Conservation (phyloP, 2,329 filamentous ascomycete genomes). For the Dactylellina parvicollis region DNA sequence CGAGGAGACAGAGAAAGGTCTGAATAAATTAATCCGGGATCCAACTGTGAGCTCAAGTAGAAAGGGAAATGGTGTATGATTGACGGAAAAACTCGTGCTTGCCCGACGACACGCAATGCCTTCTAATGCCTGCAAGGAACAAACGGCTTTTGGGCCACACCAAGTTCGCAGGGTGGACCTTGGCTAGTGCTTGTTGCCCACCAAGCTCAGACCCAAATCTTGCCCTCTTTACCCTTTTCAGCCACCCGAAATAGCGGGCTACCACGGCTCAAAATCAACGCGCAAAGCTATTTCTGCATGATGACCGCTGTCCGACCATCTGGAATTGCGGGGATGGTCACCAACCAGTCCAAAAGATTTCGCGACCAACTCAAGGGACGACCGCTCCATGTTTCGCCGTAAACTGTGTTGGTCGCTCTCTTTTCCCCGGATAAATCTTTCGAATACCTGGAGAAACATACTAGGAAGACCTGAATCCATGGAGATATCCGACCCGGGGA, state of each 20-base stretch:
- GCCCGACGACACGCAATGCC: conserved; percentile 36
- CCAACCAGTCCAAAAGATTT: background rate
- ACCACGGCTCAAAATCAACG: conserved; percentile 37
- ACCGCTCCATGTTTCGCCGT: conserved; percentile 51
- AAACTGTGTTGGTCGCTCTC: conserved; percentile 42
- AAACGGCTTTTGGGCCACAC: conserved; percentile 20
- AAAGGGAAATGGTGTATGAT: conserved; percentile 11
- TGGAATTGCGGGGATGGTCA: conserved; percentile 35
- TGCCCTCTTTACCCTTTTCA: conserved; percentile 45
- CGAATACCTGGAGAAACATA: conserved; percentile 4
- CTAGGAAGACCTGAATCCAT: background rate
- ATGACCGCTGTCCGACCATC: background rate
- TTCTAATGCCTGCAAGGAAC: conserved; percentile 29
- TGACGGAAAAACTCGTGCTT: conserved; percentile 45
- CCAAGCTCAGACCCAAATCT: conserved; percentile 24
- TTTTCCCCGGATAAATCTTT: conserved; percentile 43
- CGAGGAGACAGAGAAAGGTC: background rate
- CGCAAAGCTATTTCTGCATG: background rate
- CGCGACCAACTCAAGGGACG: conserved; percentile 4
- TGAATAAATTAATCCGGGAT: conserved; percentile 25
- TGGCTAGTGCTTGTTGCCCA: conserved; percentile 42
- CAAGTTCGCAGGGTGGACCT: conserved; percentile 35
- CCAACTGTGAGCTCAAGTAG: background rate
- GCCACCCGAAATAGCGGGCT: conserved; percentile 37
- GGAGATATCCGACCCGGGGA: conserved; percentile 14